A percentile compares a stretch with the other conserved stretches of the same genome.
phyloP scores from a whole-genome alignment of 495 filamentous ascomycete genomes.

The Aspergillus asperescens region DNA sequence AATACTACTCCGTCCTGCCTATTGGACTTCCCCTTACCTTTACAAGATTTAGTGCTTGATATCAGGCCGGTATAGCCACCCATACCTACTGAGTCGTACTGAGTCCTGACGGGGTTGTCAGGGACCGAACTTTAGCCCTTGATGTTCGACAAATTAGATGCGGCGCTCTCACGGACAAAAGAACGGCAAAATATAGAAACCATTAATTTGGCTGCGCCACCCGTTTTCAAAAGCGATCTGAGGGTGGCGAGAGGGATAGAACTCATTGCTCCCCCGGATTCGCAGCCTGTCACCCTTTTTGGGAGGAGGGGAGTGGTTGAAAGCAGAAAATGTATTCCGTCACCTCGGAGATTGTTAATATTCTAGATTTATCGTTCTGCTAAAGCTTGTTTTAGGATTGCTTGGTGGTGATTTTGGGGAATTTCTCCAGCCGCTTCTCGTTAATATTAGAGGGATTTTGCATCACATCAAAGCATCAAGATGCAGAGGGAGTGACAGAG shows the following conservation, averaged over 20 bases:
- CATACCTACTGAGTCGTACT: too few species aligned
- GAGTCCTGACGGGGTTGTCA: too few species aligned
- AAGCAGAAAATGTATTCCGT: not conserved
- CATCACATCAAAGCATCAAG: too few species aligned
- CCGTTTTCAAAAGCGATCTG: constrained; percentile 9
- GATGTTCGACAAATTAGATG: not conserved
- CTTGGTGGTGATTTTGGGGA: too few species aligned
- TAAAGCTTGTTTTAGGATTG: not conserved
- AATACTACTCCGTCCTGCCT: not conserved
- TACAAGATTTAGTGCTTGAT: too few species aligned
- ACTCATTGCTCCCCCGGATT: constrained; percentile 20
- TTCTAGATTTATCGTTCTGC: not conserved
- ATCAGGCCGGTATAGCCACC: too few species aligned
- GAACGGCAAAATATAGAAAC: not conserved
- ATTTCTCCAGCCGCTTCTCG: too few species aligned
- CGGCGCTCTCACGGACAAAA: not conserved
- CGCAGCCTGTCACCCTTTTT: constrained; percentile 5
- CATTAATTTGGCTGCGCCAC: constrained; percentile 17
- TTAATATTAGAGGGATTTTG: too few species aligned
- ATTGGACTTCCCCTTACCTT: too few species aligned
- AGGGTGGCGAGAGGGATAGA: constrained; percentile 22
- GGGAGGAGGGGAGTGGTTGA: too few species aligned
- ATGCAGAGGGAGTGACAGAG: too few species aligned
- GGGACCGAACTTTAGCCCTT: not conserved
- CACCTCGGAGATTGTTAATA: not conserved